These are phyloP conservation scores for Pleurotus pulmonarius DNA, from an alignment of 768 basidiomycete species.

Conservation along the genomic window DNA sequence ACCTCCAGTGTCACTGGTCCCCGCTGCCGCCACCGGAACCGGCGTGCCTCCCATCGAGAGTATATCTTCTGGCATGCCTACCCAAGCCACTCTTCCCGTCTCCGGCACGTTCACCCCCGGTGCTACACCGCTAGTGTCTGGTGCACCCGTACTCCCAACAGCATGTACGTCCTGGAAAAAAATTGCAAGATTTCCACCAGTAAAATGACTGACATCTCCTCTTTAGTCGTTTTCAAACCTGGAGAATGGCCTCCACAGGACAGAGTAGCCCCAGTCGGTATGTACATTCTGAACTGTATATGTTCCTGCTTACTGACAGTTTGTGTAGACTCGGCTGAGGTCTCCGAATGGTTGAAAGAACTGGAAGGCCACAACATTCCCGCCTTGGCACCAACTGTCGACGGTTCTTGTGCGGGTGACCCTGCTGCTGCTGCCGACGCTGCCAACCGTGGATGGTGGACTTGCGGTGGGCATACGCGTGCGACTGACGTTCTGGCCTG, in stretches of 20 bases:
- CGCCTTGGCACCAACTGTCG: slow-evolving; percentile 50
- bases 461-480: slow-evolving; percentile 73
- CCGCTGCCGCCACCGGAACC: slow-evolving; percentile 11
- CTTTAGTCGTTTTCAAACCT: slow-evolving; percentile 39
- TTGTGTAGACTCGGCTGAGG: slow-evolving; percentile 49
- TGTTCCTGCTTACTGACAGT: not conserved
- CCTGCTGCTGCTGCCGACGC: slow-evolving; percentile 53
- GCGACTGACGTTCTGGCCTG: slow-evolving; percentile 62
- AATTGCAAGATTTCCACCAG: no score
- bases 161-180: slow-evolving; percentile 35
- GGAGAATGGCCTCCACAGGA: slow-evolving; percentile 65
- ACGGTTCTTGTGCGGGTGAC: slow-evolving; percentile 68
- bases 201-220: no score
- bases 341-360: slow-evolving; percentile 74
- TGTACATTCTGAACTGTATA: slow-evolving; percentile 13
- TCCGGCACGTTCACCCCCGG: slow-evolving; percentile 56
- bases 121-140: slow-evolving; percentile 55
- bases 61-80: slow-evolving; percentile 64
- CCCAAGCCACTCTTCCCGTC: slow-evolving; percentile 42
- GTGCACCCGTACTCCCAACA: slow-evolving; percentile 64
- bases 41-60: slow-evolving; percentile 18
- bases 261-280: slow-evolving; percentile 55
- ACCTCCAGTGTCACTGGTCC: slow-evolving; percentile 5
- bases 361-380: slow-evolving; percentile 72
- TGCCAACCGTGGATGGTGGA: slow-evolving; percentile 83